These are phyloP conservation scores for Linnemannia schmuckeri DNA, from an alignment of 192 early-diverging fungal species.

Conservation along the genomic window DNA sequence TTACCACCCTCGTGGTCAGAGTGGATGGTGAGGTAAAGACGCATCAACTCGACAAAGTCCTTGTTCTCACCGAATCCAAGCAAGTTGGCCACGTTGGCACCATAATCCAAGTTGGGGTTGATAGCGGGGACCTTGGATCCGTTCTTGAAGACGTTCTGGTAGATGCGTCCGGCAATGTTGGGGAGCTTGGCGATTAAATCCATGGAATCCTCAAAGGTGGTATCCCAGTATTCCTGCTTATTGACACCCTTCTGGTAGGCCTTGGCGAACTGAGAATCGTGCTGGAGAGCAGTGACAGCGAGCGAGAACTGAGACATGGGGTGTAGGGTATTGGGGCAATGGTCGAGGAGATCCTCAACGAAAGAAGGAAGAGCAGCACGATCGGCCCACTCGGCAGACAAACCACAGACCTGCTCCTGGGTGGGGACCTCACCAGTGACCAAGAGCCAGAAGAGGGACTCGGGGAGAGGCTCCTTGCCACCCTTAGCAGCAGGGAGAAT, in stretches of 20 bases:
- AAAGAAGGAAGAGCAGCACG: slow-evolving; percentile 90
- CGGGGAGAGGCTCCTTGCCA: slow-evolving; percentile 93
- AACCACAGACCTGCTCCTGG: slow-evolving; percentile 84
- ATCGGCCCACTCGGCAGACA: slow-evolving; percentile 97
- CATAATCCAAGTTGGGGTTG: slow-evolving; percentile 92
- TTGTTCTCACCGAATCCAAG: slow-evolving; percentile 91
- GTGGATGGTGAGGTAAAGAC: slow-evolving; percentile 99
- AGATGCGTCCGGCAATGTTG: slow-evolving; percentile 96
- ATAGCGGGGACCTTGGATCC: slow-evolving; percentile 85
- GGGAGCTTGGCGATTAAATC: slow-evolving; percentile 99
- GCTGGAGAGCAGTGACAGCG: slow-evolving; percentile 97
- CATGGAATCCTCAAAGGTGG: slow-evolving; percentile 96
- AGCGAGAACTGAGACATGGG: slow-evolving; percentile 99
- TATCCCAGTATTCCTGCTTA: slow-evolving; percentile 98
- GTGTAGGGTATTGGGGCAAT: slow-evolving; percentile 98
- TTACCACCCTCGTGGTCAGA: slow-evolving; percentile 99
- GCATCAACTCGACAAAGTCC: slow-evolving; percentile 97
- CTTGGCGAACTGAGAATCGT: slow-evolving; percentile 97
- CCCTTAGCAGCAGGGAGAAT: slow-evolving; percentile 86
- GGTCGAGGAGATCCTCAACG: slow-evolving; percentile 96
- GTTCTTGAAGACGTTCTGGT: slow-evolving; percentile 99
- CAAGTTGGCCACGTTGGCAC: slow-evolving; percentile 94
- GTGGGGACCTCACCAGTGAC: slow-evolving; percentile 97
- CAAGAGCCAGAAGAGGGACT: slow-evolving; percentile 97
- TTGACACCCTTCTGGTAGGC: slow-evolving; percentile 93